These are phyloP conservation scores for Podospora bellae-mahoneyi DNA, from an alignment of 495 filamentous ascomycete genomes.

Conservation along the genomic window DNA sequence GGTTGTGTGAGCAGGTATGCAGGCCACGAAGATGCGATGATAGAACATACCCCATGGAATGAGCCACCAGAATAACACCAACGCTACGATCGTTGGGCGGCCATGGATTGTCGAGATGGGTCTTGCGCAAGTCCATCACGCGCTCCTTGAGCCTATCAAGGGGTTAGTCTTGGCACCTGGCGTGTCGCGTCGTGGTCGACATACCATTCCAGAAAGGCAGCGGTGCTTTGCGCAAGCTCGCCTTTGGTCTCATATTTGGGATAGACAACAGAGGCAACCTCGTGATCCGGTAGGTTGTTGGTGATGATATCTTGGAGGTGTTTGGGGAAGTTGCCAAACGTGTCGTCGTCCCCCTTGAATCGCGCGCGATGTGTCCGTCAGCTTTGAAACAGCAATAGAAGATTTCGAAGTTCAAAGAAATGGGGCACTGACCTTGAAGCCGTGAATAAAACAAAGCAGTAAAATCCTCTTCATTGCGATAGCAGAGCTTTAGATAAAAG, in stretches of 20 bases:
- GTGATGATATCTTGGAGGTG: slow-evolving; percentile 66
- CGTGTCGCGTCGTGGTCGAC: background rate
- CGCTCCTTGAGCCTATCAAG: slow-evolving; percentile 72
- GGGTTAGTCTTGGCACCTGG: slow-evolving; percentile 12
- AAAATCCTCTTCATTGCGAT: background rate
- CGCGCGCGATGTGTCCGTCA: background rate
- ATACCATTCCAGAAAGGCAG: slow-evolving; percentile 79
- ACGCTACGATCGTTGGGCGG: slow-evolving; percentile 86
- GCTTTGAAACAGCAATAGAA: background rate
- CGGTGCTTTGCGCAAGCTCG: slow-evolving; percentile 72
- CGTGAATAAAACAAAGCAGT: background rate
- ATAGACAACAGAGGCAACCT: slow-evolving; percentile 69
- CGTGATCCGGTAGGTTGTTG: slow-evolving; percentile 66
- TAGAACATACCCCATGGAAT: slow-evolving; percentile 74
- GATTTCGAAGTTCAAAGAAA: background rate
- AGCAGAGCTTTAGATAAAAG: background rate
- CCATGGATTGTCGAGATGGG: slow-evolving; percentile 64
- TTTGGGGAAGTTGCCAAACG: slow-evolving; percentile 73
- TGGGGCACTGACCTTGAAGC: background rate
- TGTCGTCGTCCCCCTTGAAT: slow-evolving; percentile 75
- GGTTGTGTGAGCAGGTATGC: too few species aligned
- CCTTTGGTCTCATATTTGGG: slow-evolving; percentile 91
- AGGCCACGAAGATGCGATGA: too few species aligned
- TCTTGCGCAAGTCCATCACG: slow-evolving; percentile 85
- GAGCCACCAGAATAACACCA: slow-evolving; percentile 76